Percentiles rank a stretch among this genome's conserved stretches.
These are phyloP conservation scores for Cryptococcus depauperatus DNA, from an alignment of 1,284 basidiomycete genomes.

Conservation along the genomic window DNA sequence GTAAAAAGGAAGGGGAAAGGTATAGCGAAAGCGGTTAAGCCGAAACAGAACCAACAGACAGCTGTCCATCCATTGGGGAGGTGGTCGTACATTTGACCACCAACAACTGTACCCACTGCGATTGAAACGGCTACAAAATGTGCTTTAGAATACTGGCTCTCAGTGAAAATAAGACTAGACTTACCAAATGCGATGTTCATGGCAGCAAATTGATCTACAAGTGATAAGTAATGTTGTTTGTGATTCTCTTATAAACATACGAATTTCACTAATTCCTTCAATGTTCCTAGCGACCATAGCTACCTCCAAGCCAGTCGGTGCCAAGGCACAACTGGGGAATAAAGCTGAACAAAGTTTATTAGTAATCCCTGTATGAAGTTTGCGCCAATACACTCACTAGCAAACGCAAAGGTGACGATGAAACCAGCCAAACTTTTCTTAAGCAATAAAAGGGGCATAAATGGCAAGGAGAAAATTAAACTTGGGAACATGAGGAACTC, in stretches of 20 bases:
- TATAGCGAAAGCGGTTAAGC: constrained; percentile 4
- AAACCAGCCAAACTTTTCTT: constrained; percentile 54
- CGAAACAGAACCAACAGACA: constrained; percentile 27
- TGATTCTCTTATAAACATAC: neutral
- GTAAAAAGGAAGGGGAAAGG: constrained; percentile 14
- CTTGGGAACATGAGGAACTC: constrained; percentile 53
- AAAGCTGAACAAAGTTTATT: constrained; percentile 9
- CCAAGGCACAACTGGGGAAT: constrained; percentile 16
- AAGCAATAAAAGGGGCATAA: constrained; percentile 57
- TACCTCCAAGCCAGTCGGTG: constrained; percentile 24
- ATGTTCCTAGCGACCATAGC: constrained; percentile 21
- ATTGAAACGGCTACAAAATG: constrained; percentile 19
- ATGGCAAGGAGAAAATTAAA: constrained; percentile 56
- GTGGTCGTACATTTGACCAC: constrained; percentile 40
- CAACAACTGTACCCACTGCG: constrained; percentile 32
- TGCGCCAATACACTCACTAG: constrained; percentile 5
- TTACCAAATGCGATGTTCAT: constrained; percentile 40
- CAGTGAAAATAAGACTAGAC: neutral
- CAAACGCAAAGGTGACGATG: constrained; percentile 38
- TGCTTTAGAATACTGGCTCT: neutral
- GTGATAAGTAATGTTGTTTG: neutral
- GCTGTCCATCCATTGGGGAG: constrained; percentile 30
- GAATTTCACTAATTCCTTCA: constrained; percentile 38
- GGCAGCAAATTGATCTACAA: constrained; percentile 21
- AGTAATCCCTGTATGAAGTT: neutral